These are phyloP conservation scores for Oryza officinalis DNA, from an alignment of 176 grass and related monocot genomes.

Conservation along the genomic window DNA sequence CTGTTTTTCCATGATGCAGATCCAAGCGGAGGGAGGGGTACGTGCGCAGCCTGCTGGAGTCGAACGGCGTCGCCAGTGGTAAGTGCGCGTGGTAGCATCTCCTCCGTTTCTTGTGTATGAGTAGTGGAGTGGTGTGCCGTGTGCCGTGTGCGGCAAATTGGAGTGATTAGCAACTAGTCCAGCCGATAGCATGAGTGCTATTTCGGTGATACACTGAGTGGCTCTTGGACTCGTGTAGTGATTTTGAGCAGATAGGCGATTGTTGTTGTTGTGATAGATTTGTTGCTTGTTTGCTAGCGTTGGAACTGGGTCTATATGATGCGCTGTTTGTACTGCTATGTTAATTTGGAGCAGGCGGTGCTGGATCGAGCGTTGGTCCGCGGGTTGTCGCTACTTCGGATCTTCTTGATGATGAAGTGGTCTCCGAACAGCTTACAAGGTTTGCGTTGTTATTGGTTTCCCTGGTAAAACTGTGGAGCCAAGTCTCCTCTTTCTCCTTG, in stretches of 20 bases:
- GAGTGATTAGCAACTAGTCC: neutral
- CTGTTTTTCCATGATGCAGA: neutral
- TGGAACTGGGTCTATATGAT: neutral
- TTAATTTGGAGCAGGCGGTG: slow-evolving; percentile 22
- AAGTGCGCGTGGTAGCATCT: neutral
- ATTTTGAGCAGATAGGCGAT: neutral
- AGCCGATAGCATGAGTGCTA: neutral
- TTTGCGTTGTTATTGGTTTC: slow-evolving; percentile 11
- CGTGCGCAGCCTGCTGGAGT: slow-evolving; percentile 35
- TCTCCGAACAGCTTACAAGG: slow-evolving; percentile 96
- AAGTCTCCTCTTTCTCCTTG: neutral
- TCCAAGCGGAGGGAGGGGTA: slow-evolving; percentile 41
- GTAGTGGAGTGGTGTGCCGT: too few species aligned
- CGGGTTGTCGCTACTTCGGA: slow-evolving; percentile 40
- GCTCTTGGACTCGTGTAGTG: neutral
- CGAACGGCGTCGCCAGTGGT: slow-evolving; percentile 13
- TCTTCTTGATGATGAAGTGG: slow-evolving; percentile 81
- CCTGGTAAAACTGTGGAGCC: neutral
- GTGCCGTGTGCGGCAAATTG: neutral
- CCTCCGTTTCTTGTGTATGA: neutral
- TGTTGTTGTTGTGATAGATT: neutral
- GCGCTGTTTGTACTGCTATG: neutral
- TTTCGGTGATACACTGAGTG: neutral
- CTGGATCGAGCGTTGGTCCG: neutral
- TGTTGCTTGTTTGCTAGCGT: neutral